Conservation (phyloP, 192 early-diverging fungal genomes). For the Coemansia umbellata region DNA sequence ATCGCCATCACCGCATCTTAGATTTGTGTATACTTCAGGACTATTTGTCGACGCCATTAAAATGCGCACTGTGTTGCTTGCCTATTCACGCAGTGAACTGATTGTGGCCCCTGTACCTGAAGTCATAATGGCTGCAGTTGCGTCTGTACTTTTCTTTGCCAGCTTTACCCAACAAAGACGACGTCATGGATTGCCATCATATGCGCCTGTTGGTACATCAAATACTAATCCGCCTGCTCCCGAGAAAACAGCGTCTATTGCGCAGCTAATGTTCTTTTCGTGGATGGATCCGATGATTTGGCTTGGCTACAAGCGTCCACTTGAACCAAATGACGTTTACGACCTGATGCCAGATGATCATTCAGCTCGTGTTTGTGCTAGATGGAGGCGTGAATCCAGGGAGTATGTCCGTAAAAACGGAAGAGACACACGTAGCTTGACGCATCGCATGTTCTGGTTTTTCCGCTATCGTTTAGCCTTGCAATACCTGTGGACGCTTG, state of each 20-base stretch:
- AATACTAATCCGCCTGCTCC: constrained; percentile 41
- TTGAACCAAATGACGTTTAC: constrained; percentile 64
- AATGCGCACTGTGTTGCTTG: constrained; percentile 33
- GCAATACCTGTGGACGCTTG: constrained; percentile 51
- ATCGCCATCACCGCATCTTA: constrained; percentile 47
- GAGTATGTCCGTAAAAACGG: constrained; percentile 28
- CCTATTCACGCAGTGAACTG: constrained; percentile 15
- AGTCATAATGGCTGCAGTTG: constrained; percentile 18
- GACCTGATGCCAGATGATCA: constrained; percentile 45
- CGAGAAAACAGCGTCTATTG: constrained; percentile 53
- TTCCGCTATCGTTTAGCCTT: constrained; percentile 48
- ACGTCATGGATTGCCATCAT: constrained; percentile 30
- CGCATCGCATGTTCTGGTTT: constrained; percentile 37
- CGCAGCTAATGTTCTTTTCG: constrained; percentile 58
- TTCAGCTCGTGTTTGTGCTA: constrained; percentile 26
- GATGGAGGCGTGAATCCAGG: constrained; percentile 23
- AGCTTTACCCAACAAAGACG: constrained; percentile 47
- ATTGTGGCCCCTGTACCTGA: constrained; percentile 3
- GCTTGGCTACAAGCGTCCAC: constrained; percentile 62
- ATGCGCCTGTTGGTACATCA: constrained; percentile 10
- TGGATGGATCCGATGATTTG: constrained; percentile 63
- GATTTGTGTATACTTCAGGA: constrained; percentile 31
- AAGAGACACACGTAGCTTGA: constrained; percentile 30
- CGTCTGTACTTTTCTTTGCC: constrained; percentile 17
- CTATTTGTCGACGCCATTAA: constrained; percentile 21